A percentile compares a stretch with the other conserved stretches of the same genome.
These are phyloP conservation scores for Cerrena zonata DNA, from an alignment of 1,284 basidiomycete species.

Conservation along the genomic window DNA sequence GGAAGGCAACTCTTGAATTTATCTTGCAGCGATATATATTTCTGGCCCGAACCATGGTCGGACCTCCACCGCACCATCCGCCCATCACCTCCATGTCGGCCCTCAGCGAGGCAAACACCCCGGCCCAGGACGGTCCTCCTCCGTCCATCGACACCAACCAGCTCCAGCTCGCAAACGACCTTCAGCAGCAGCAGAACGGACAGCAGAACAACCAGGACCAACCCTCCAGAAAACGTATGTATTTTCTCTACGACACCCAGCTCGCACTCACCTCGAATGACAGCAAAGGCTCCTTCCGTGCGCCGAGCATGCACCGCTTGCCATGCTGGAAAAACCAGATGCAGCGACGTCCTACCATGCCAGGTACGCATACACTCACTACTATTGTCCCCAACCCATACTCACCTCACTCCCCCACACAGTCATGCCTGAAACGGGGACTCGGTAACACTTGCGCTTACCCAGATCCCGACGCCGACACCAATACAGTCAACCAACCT, in stretches of 20 bases:
- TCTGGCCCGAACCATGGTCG: not conserved
- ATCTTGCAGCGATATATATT: not conserved
- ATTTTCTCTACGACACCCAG: conserved; percentile 6
- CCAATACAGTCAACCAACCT: conserved; percentile 39
- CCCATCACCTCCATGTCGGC: conserved; percentile 51
- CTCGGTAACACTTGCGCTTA: conserved; percentile 64
- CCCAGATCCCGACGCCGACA: conserved; percentile 63
- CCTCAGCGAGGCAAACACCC: conserved; percentile 54
- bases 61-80: conserved; percentile 22
- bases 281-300: conserved; percentile 72
- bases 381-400: conserved; percentile 8
- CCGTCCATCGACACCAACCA: conserved; percentile 52
- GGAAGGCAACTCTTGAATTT: not conserved
- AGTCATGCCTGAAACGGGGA: conserved; percentile 76
- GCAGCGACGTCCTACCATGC: conserved; percentile 71
- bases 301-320: conserved; percentile 72
- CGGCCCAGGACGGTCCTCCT: conserved; percentile 55
- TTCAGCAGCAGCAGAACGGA: conserved; percentile 30
- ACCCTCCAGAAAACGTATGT: conserved; percentile 42
- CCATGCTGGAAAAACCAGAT: conserved; percentile 73
- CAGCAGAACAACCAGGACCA: conserved; percentile 25
- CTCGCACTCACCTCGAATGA: conserved; percentile 12
- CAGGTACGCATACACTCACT: conserved; percentile 43
- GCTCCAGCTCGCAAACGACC: conserved; percentile 40
- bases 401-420: conserved; percentile 13